Evolutionary conservation across 129 eudicot species (phyloP).

Genomic region (Erigeron canadensis): DNA sequence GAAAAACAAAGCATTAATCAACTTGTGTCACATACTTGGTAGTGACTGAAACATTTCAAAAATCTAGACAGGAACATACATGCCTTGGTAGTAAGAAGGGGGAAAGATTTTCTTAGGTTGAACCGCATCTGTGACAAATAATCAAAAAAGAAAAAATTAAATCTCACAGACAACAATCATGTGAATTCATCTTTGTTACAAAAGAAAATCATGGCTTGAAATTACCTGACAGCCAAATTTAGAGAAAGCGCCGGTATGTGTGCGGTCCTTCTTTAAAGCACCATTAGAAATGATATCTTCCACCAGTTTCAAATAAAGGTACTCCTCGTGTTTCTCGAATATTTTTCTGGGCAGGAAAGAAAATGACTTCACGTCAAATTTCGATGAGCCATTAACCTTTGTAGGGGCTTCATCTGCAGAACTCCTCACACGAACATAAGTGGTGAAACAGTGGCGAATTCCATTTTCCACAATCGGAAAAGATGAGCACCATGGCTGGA

Average conservation of each 20-base stretch:
- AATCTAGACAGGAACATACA: slow-evolving; percentile 20
- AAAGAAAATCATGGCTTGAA: slow-evolving; percentile 30
- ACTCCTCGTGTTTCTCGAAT: slow-evolving; percentile 77
- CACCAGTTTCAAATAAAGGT: slow-evolving; percentile 57
- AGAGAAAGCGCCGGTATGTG: slow-evolving; percentile 77
- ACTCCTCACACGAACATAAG: slow-evolving; percentile 69
- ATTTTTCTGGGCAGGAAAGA: slow-evolving; percentile 64
- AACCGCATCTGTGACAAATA: slow-evolving; percentile 67
- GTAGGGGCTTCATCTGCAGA: slow-evolving; percentile 27
- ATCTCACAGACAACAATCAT: too few relatives aligned
- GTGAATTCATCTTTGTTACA: neutral
- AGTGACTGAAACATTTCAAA: too few relatives aligned
- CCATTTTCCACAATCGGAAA: slow-evolving; percentile 62
- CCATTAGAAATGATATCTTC: slow-evolving; percentile 76
- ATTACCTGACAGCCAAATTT: slow-evolving; percentile 93
- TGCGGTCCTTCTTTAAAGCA: slow-evolving; percentile 65
- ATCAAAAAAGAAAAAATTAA: neutral
- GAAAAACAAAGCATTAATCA: neutral
- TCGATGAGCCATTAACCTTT: slow-evolving; percentile 25
- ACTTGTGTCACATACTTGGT: too few relatives aligned
- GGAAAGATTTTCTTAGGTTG: slow-evolving; percentile 71
- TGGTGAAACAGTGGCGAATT: slow-evolving; percentile 57
- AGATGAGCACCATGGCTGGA: slow-evolving; percentile 86
- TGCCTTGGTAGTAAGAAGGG: slow-evolving; percentile 92
- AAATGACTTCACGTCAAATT: slow-evolving; percentile 45